Conservation (phyloP, 2,329 filamentous ascomycete genomes). For the Alternaria infectoria region DNA sequence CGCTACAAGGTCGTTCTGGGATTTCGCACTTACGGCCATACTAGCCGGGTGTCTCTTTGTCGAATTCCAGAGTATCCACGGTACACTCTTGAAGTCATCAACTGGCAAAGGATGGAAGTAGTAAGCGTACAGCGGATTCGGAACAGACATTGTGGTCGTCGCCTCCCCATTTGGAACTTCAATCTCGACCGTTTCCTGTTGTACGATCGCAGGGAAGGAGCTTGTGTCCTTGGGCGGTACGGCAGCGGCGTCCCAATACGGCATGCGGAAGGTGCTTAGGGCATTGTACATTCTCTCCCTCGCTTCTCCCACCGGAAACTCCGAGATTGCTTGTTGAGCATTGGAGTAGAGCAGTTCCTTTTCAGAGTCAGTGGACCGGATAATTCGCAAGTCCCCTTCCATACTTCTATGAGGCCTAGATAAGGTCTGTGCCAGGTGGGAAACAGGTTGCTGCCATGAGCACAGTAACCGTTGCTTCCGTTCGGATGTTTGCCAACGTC, state of each 20-base stretch:
- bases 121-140: not conserved
- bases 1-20: not conserved
- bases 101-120: not conserved
- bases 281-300: not conserved
- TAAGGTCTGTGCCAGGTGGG: not conserved
- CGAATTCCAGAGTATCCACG: not conserved
- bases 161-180: not conserved
- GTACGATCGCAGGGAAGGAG: not conserved
- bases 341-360: not conserved
- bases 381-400: not conserved
- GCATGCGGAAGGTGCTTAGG: not conserved
- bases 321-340: not conserved
- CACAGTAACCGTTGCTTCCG: constrained; percentile 71
- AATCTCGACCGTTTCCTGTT: not conserved
- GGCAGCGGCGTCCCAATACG: not conserved
- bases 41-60: not conserved
- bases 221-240: not conserved
- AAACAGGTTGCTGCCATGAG: not conserved
- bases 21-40: not conserved
- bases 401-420: not conserved
- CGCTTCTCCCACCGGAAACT: not conserved
- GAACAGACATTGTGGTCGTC: not conserved
- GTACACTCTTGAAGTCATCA: not conserved
- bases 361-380: not conserved
- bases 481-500: constrained; percentile 51